These are phyloP conservation scores for Mortierella sp. DNA, from an alignment of 371 early-diverging fungal genomes.

Conservation along the genomic window DNA sequence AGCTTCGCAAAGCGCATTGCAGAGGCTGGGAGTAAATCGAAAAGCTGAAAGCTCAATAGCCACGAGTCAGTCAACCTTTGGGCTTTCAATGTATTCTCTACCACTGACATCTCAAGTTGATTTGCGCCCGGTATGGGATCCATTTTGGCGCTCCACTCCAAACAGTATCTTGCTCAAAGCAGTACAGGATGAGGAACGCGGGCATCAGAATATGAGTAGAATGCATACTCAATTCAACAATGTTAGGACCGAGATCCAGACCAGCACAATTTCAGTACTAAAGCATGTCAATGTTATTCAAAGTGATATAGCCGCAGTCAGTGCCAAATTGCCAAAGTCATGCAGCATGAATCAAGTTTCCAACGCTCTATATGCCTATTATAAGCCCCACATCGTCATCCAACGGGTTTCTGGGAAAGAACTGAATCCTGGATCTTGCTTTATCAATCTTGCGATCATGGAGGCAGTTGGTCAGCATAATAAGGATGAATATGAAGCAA, in stretches of 20 bases:
- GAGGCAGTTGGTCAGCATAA: background rate
- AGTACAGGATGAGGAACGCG: constrained; percentile 2
- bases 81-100: background rate
- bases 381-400: background rate
- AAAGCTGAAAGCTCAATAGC: background rate
- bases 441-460: background rate
- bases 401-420: background rate
- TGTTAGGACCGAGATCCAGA: background rate
- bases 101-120: background rate
- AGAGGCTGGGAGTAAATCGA: no score
- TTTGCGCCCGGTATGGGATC: constrained; percentile 10
- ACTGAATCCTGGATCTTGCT: background rate
- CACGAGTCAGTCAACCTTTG: background rate
- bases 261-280: no score
- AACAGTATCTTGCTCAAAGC: constrained; percentile 13
- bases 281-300: no score
- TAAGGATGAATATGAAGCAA: background rate
- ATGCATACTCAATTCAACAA: background rate
- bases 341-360: background rate
- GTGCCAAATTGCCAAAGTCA: background rate
- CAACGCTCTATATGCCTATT: background rate
- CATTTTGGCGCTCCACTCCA: constrained; percentile 2
- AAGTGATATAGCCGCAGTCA: no score
- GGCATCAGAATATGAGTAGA: no score
- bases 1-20: no score